A percentile compares a stretch with the other conserved stretches of the same genome.
Evolutionary conservation across 352 stramenopile genomes (phyloP).

Genomic region (Globisporangium middletonii): DNA sequence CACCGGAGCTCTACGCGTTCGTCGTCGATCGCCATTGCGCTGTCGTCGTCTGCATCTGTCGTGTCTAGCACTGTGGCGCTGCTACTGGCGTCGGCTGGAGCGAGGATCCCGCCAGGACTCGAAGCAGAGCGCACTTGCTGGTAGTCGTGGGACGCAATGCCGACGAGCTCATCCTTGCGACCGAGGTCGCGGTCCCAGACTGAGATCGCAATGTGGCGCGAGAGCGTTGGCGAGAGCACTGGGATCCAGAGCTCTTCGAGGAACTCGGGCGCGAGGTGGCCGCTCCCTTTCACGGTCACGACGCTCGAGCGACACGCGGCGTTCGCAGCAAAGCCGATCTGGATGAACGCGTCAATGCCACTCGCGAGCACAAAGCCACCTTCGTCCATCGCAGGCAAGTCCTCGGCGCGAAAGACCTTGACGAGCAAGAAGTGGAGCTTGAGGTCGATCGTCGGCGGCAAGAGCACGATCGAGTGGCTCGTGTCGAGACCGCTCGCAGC

Average conservation of each 20-base stretch:
- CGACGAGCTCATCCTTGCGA: constrained; percentile 68
- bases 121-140: constrained; percentile 34
- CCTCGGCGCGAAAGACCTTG: constrained; percentile 68
- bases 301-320: constrained; percentile 36
- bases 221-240: constrained; percentile 69
- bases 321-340: constrained; percentile 63
- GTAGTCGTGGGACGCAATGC: constrained; percentile 66
- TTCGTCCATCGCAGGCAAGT: constrained; percentile 78
- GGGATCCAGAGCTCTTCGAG: constrained; percentile 86
- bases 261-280: constrained; percentile 49
- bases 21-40: neutral
- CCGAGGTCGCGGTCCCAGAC: constrained; percentile 78
- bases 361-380: constrained; percentile 32
- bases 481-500: constrained; percentile 9
- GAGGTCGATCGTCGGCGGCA: constrained; percentile 73
- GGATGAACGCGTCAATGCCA: constrained; percentile 81
- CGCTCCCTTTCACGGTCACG: constrained; percentile 52
- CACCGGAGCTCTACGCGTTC: constrained; percentile 42
- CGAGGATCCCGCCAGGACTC: constrained; percentile 21
- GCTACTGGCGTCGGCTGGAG: neutral
- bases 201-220: constrained; percentile 58
- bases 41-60: neutral
- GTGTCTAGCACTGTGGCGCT: neutral
- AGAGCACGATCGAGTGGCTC: constrained; percentile 41
- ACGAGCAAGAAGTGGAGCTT: constrained; percentile 78